Conservation (phyloP, 148 eudicot genomes). For the Dysphania ambrosioides region DNA sequence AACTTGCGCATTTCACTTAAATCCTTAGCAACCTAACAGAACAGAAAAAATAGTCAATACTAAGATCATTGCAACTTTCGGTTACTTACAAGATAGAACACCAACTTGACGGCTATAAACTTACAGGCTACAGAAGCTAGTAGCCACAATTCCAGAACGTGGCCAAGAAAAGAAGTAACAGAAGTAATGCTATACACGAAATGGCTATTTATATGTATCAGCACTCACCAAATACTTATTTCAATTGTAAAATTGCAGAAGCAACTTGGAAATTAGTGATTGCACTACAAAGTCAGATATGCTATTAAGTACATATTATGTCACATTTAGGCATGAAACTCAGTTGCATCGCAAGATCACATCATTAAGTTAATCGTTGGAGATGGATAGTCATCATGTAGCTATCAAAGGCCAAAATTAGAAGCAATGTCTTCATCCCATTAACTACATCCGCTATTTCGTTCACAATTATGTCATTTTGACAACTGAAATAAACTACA, state of each 20-base stretch:
- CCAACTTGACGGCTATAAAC: not conserved
- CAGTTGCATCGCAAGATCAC: no score
- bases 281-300: not conserved
- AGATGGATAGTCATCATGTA: no score
- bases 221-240: not conserved
- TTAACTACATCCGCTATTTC: not conserved
- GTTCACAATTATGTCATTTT: not conserved
- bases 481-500: conserved; percentile 9
- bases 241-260: conserved; percentile 2
- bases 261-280: not conserved
- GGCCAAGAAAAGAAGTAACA: not conserved
- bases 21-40: conserved; percentile 18
- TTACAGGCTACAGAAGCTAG: not conserved
- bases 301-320: not conserved
- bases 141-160: not conserved
- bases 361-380: not conserved
- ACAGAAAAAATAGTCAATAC: not conserved
- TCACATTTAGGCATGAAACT: conserved; percentile 3
- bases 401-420: conserved; percentile 16
- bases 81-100: not conserved
- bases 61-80: not conserved
- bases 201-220: not conserved
- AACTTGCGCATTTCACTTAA: conserved; percentile 8
- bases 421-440: conserved; percentile 14
- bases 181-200: not conserved